A percentile compares a stretch with the other conserved stretches of the same genome.
Evolutionary conservation across 2,329 filamentous ascomycete genomes (phyloP).

Genomic region (Fusarium palustre): DNA sequence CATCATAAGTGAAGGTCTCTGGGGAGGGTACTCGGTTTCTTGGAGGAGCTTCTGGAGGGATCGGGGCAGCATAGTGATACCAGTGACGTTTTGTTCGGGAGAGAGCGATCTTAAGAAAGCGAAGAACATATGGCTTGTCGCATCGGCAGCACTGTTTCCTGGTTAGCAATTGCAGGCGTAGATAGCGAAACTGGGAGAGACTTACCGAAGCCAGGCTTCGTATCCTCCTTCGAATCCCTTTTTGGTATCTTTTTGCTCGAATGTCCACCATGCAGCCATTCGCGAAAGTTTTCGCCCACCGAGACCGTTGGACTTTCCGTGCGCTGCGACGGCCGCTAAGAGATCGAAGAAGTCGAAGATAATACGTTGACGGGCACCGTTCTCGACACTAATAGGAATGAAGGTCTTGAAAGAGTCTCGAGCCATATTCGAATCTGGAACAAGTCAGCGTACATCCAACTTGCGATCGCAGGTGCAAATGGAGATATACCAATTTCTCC

Average conservation of each 20-base stretch:
- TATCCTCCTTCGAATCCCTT: slow-evolving; percentile 97
- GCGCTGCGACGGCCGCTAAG: slow-evolving; percentile 87
- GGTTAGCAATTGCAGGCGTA: slow-evolving; percentile 33
- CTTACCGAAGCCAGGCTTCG: slow-evolving; percentile 84
- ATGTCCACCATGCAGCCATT: slow-evolving; percentile 98
- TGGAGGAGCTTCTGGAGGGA: slow-evolving; percentile 91
- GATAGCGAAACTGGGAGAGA: neutral
- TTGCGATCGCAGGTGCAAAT: neutral
- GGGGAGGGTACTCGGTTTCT: slow-evolving; percentile 94
- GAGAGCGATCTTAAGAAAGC: slow-evolving; percentile 92
- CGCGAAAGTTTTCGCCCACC: slow-evolving; percentile 93
- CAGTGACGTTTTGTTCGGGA: slow-evolving; percentile 80
- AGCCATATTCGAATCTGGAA: slow-evolving; percentile 86
- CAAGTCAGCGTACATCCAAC: slow-evolving; percentile 30
- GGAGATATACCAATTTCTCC: slow-evolving; percentile 80
- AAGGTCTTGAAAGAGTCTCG: slow-evolving; percentile 96
- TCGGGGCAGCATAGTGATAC: slow-evolving; percentile 87
- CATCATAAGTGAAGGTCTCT: slow-evolving; percentile 79
- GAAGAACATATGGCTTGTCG: slow-evolving; percentile 97
- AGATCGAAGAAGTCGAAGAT: slow-evolving; percentile 98
- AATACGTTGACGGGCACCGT: slow-evolving; percentile 84
- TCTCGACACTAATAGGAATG: slow-evolving; percentile 92
- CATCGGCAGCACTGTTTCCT: slow-evolving; percentile 83
- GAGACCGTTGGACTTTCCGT: slow-evolving; percentile 92
- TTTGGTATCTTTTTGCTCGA: slow-evolving; percentile 87